A percentile compares a stretch with the other conserved stretches of the same genome.
phyloP scores from a whole-genome alignment of 2,329 filamentous ascomycete species.

The Calonectria crousiana region DNA sequence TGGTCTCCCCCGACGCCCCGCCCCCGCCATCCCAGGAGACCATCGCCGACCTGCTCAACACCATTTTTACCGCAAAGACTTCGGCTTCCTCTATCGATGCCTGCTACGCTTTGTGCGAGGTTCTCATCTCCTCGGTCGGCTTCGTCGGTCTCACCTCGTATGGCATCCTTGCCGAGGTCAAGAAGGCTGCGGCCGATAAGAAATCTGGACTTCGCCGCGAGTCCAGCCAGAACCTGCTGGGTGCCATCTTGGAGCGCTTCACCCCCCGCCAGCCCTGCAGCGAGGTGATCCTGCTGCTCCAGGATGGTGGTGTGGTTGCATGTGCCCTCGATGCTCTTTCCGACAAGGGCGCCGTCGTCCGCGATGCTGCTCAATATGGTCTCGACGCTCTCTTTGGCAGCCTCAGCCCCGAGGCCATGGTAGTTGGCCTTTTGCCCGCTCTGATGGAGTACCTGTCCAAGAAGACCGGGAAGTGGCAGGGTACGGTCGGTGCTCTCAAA shows the following conservation, averaged over 20 bases:
- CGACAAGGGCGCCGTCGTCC: conserved; percentile 90
- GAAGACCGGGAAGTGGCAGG: conserved; percentile 96
- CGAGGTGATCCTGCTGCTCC: conserved; percentile 85
- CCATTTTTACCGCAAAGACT: conserved; percentile 76
- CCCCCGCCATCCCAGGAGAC: conserved; percentile 75
- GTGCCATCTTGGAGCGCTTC: conserved; percentile 92
- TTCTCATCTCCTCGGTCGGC: conserved; percentile 67
- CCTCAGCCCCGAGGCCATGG: conserved; percentile 84
- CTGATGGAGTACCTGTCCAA: conserved; percentile 82
- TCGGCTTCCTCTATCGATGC: conserved; percentile 77
- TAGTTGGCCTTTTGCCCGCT: conserved; percentile 83
- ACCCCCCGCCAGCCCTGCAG: conserved; percentile 80
- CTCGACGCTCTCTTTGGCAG: conserved; percentile 88
- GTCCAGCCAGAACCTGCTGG: conserved; percentile 93
- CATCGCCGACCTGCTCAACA: conserved; percentile 72
- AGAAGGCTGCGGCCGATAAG: conserved; percentile 89
- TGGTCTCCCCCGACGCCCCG: conserved; percentile 62
- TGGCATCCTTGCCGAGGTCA: conserved; percentile 67
- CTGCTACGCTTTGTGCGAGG: conserved; percentile 71
- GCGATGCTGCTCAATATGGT: conserved; percentile 93
- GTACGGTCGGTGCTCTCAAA: conserved; percentile 86
- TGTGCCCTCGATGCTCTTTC: conserved; percentile 86
- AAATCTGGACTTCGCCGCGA: conserved; percentile 89
- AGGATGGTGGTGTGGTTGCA: conserved; percentile 79
- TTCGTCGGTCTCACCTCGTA: conserved; percentile 65